A percentile compares a stretch with the other conserved stretches of the same genome.
phyloP scores from a whole-genome alignment of 2,329 filamentous ascomycete species.

The Ophiostoma piceae region DNA sequence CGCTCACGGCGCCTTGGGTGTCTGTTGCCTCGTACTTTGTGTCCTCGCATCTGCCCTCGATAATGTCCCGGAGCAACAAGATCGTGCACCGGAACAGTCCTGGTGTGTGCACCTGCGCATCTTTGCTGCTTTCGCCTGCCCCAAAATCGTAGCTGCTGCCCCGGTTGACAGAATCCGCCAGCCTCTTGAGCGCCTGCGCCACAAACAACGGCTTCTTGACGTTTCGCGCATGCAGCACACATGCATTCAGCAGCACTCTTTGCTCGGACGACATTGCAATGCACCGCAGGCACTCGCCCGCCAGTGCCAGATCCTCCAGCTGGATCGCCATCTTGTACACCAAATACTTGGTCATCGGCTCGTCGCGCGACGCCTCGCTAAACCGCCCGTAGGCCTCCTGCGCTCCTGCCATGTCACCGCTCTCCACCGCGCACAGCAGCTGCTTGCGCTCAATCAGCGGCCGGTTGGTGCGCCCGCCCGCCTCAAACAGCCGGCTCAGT shows the following conservation, averaged over 20 bases:
- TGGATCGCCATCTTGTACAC: slow-evolving; percentile 68
- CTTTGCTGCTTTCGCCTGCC: background rate
- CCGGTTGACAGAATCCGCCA: slow-evolving; percentile 53
- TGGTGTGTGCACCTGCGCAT: slow-evolving; percentile 52
- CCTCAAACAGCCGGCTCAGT: slow-evolving; percentile 60
- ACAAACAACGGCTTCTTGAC: slow-evolving; percentile 57
- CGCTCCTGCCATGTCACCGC: slow-evolving; percentile 51
- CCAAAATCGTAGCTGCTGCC: slow-evolving; percentile 32
- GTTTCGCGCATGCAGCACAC: slow-evolving; percentile 69
- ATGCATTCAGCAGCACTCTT: slow-evolving; percentile 68
- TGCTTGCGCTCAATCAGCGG: slow-evolving; percentile 67
- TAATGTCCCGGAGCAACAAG: slow-evolving; percentile 43
- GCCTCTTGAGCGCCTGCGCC: slow-evolving; percentile 52
- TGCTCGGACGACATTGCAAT: slow-evolving; percentile 53
- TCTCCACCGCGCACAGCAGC: slow-evolving; percentile 62
- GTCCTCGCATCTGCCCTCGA: slow-evolving; percentile 30
- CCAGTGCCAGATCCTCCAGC: slow-evolving; percentile 51
- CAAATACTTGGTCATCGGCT: slow-evolving; percentile 64
- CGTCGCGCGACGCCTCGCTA: slow-evolving; percentile 51
- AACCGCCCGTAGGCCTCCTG: slow-evolving; percentile 54
- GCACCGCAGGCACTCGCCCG: slow-evolving; percentile 57
- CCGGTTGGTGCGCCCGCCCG: slow-evolving; percentile 59
- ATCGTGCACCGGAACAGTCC: slow-evolving; percentile 60
- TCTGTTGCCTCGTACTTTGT: background rate
- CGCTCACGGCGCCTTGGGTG: slow-evolving; percentile 7